phyloP scores from a whole-genome alignment of 2,329 filamentous ascomycete genomes.

The Pseudogymnoascus sp. region DNA sequence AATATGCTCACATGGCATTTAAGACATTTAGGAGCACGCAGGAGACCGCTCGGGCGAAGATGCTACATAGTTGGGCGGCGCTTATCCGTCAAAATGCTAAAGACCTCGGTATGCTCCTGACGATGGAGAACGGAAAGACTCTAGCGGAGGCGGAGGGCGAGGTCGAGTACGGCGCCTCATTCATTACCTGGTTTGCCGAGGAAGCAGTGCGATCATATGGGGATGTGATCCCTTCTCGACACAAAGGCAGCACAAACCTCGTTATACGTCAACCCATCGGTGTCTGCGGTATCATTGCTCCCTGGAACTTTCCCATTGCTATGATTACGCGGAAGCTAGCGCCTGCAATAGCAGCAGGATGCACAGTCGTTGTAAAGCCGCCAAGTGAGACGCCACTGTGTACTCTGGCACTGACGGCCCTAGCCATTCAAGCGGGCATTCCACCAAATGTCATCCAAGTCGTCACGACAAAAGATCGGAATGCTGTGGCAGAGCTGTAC shows the following conservation, averaged over 20 bases:
- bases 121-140: constrained; percentile 51
- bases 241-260: constrained; percentile 57
- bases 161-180: constrained; percentile 46
- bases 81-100: constrained; percentile 55
- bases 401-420: constrained; percentile 43
- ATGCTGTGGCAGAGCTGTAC: constrained; percentile 35
- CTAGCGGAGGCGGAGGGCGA: constrained; percentile 44
- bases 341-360: constrained; percentile 63
- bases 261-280: constrained; percentile 70
- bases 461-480: constrained; percentile 41
- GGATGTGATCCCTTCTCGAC: constrained; percentile 38
- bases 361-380: constrained; percentile 67
- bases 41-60: not conserved
- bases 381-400: constrained; percentile 60
- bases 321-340: constrained; percentile 61
- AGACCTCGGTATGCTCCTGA: constrained; percentile 56
- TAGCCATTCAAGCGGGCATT: constrained; percentile 49
- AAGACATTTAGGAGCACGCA: not conserved
- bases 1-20: constrained; percentile 23
- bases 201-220: constrained; percentile 57
- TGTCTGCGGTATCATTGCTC: constrained; percentile 57
- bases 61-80: constrained; percentile 48
- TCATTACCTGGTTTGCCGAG: constrained; percentile 50
- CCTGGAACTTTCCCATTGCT: constrained; percentile 66
- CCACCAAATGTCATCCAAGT: constrained; percentile 54